These are phyloP conservation scores for Hanseniaspora sp. DNA, from an alignment of 1,139 yeast species.

Conservation along the genomic window DNA sequence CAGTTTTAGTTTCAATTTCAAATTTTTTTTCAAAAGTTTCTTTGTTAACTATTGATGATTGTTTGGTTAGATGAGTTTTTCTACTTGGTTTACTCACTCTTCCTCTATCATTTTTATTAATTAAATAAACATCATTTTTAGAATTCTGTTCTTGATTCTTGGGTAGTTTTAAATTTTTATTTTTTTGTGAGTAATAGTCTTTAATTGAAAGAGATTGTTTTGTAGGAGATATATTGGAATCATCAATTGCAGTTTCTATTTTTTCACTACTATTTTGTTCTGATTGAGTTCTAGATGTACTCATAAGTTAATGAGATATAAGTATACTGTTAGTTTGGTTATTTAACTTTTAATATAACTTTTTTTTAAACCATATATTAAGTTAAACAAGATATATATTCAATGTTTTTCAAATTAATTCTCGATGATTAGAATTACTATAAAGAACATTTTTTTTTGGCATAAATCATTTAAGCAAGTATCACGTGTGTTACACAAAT, in stretches of 20 bases:
- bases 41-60: slow-evolving; percentile 1
- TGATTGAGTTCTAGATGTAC: too few relatives aligned
- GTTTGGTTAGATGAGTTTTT: slow-evolving; percentile 26
- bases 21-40: slow-evolving; percentile 17
- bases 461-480: too few relatives aligned
- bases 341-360: too few relatives aligned
- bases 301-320: too few relatives aligned
- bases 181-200: slow-evolving; percentile 15
- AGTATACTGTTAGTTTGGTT: too few relatives aligned
- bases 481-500: too few relatives aligned
- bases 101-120: slow-evolving; percentile 48
- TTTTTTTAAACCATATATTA: too few relatives aligned
- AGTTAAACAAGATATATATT: too few relatives aligned
- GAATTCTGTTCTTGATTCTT: slow-evolving; percentile 38
- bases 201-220: slow-evolving; percentile 13
- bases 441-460: too few relatives aligned
- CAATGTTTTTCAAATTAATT: too few relatives aligned
- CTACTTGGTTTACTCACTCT: slow-evolving; percentile 35
- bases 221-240: not conserved
- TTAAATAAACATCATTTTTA: slow-evolving; percentile 53
- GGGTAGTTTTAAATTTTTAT: not conserved
- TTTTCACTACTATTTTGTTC: too few relatives aligned
- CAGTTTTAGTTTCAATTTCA: slow-evolving; percentile 25
- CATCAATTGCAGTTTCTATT: not conserved
- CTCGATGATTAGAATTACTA: too few relatives aligned